Base-by-base conservation (phyloP, 1,284 basidiomycete genomes). In the Heterobasidion parviporum region DNA sequence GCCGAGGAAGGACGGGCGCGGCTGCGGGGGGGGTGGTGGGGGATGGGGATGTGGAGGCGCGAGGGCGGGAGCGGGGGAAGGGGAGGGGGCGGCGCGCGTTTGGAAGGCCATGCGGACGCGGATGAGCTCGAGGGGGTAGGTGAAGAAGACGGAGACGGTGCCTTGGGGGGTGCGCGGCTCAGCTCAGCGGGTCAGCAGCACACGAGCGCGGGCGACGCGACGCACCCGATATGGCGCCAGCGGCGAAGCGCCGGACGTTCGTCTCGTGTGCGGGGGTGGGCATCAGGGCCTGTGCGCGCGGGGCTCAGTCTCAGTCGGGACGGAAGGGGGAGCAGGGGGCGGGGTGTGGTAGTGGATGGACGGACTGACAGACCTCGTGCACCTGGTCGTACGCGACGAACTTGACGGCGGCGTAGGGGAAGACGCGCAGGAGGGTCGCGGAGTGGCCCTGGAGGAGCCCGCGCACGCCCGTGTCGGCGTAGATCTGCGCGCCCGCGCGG, bases 331-430 rank as follows among this genome's bases (percentile, higher is more conserved):
- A n/a, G n/a, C n/a, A n/a, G n/a, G n/a, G n/a, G 26, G 14, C 8
- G 50, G 38, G n/a, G 10, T 51, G 35, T 35, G 7, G 47, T 14
- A 44, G 34, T 36, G 15, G 44, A 12, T n/a, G 49, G 35, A 18
- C 16, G 10, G 36, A 14, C 12, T 12, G 34, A 70, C 82, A 64
- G 64, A 92, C 87, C 63, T 82, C 73, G 72, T 90, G 89, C 55
- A 90, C 74, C 69, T 90, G 86, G 71, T 98, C 95, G 69, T 99
- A 99, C 2, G 92, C 86, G 88, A 98, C 95, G 68, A 95, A 99
- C 72, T 98, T 98, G 71, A 99, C 91, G 53, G 89, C 94, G 44
- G 97, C 97, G 69, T 99, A 97, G 0, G 97, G 96, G 68, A 98
- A 98, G 64, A 90, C 82, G 57, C 87, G 83, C 53, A 89, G 72